phyloP scores from a whole-genome alignment of 352 stramenopile genomes.

The Plasmopara muralis region DNA sequence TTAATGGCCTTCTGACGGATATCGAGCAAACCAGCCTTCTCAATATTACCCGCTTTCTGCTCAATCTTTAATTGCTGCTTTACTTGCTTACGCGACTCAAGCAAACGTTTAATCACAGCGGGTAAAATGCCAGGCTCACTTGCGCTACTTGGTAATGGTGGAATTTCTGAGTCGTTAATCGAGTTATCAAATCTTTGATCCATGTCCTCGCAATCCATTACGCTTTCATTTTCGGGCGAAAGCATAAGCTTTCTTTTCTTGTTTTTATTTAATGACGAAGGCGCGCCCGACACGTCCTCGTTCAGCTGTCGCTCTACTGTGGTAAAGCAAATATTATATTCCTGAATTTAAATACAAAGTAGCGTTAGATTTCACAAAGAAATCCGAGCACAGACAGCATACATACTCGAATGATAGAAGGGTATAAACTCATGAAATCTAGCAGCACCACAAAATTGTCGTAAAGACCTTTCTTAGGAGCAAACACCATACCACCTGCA shows the following conservation, averaged over 20 bases:
- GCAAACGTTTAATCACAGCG: slow-evolving; percentile 95
- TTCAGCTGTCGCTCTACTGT: slow-evolving; percentile 90
- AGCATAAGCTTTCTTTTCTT: slow-evolving; percentile 50
- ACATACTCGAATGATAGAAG: slow-evolving; percentile 94
- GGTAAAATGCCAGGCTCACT: slow-evolving; percentile 91
- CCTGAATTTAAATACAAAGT: slow-evolving; percentile 51
- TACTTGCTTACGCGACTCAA: slow-evolving; percentile 96
- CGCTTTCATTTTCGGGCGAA: slow-evolving; percentile 52
- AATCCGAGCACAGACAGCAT: not conserved
- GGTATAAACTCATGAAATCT: slow-evolving; percentile 99
- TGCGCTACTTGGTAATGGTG: slow-evolving; percentile 67
- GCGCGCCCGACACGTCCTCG: slow-evolving; percentile 33
- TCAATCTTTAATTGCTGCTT: slow-evolving; percentile 97
- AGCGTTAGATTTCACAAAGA: slow-evolving; percentile 6
- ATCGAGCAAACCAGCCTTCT: slow-evolving; percentile 89
- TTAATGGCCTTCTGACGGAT: slow-evolving; percentile 99
- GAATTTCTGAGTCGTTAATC: slow-evolving; percentile 77
- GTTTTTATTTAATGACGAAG: slow-evolving; percentile 40
- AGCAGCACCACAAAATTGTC: slow-evolving; percentile 99
- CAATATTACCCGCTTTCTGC: slow-evolving; percentile 80
- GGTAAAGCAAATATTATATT: slow-evolving; percentile 99
- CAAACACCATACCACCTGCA: slow-evolving; percentile 97
- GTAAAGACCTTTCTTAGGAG: slow-evolving; percentile 99
- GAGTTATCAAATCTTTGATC: slow-evolving; percentile 61
- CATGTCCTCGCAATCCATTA: slow-evolving; percentile 73